Evolutionary conservation across 2,329 filamentous ascomycete species (phyloP), one percentile per base, ranked within the genome.

Genomic region (Microcera coccophila): DNA sequence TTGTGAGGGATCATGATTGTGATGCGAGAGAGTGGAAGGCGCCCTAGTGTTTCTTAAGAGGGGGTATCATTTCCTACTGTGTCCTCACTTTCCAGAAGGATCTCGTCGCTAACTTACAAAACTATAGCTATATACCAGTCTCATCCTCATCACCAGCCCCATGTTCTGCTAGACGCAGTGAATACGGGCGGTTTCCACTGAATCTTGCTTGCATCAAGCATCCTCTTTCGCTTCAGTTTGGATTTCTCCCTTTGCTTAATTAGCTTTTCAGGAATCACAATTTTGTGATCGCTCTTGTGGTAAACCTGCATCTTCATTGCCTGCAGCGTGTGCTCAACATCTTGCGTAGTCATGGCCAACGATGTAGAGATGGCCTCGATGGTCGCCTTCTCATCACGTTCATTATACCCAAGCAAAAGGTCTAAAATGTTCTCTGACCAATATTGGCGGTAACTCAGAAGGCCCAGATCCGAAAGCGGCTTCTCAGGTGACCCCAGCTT

Each of bases 131-230:
- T 12, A 19, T 28, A n/a, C 12, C n/a, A n/a, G n/a, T 24, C 19
- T 28, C 24, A 9, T 14, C 24, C 14, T 9, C 32, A 5, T 16
- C 14, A 96, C 91, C 91, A 97, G 48, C 90, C 94, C 93, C 93
- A 97, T 11, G 91, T 97, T 56, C 91, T 78, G 54, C 82, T 87
- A 12, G 86, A 87, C 1, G 91, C 90, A 19, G 85, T 90, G 61
- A 97, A 97, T 0, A 96, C 87, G 0, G 93, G 93, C 10, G 93
- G 91, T 66, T 95, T 97, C 93, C 93, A 98, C 59, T 90, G 85
- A 44, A 98, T 81, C 57, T 79, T 78, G 16, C 81, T 77, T 0
- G 90, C 76, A 48, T 95, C 86, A 51, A 98, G 90, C 34, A 78
- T 69, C 41, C 85, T 77, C 64, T 84, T 84, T 45, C 84, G 81